phyloP scores from a whole-genome alignment of 345 rosid genomes.

The Schrenkiella parvula region DNA sequence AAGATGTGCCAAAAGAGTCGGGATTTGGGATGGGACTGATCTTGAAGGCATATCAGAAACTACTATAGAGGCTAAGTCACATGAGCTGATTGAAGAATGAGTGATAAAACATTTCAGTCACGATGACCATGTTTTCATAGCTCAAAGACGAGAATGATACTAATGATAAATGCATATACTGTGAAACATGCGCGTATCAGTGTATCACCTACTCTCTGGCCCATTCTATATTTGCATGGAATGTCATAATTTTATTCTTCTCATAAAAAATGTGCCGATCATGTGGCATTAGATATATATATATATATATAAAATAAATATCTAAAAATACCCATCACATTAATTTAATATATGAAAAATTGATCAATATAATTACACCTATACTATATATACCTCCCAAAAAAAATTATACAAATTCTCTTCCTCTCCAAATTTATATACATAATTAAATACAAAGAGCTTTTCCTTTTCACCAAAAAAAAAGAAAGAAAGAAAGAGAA shows the following conservation, averaged over 20 bases:
- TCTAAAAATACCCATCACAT: not conserved
- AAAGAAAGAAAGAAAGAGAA: not conserved
- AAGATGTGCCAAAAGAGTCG: slow-evolving; percentile 13
- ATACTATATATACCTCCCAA: not conserved
- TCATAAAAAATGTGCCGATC: slow-evolving; percentile 14
- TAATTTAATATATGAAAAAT: not conserved
- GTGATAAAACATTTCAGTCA: not conserved
- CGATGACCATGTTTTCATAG: not conserved
- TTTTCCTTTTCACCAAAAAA: not conserved
- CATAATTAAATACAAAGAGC: not conserved
- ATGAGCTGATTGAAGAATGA: not conserved
- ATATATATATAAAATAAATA: too few relatives aligned
- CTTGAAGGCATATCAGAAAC: not conserved
- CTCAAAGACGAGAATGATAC: not conserved
- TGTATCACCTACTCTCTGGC: not conserved
- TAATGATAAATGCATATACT: not conserved
- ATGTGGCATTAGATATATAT: too few relatives aligned
- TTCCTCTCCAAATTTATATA: not conserved
- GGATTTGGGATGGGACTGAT: slow-evolving; percentile 12
- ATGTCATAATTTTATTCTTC: slow-evolving; percentile 12
- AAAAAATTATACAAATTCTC: not conserved
- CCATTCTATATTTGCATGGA: not conserved
- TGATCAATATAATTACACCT: not conserved
- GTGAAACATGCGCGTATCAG: not conserved
- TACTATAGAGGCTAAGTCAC: not conserved